Evolutionary conservation across 2,329 filamentous ascomycete species (phyloP), one percentile per base, ranked within the genome.

Genomic region (Beauveria scarabaeidicola): DNA sequence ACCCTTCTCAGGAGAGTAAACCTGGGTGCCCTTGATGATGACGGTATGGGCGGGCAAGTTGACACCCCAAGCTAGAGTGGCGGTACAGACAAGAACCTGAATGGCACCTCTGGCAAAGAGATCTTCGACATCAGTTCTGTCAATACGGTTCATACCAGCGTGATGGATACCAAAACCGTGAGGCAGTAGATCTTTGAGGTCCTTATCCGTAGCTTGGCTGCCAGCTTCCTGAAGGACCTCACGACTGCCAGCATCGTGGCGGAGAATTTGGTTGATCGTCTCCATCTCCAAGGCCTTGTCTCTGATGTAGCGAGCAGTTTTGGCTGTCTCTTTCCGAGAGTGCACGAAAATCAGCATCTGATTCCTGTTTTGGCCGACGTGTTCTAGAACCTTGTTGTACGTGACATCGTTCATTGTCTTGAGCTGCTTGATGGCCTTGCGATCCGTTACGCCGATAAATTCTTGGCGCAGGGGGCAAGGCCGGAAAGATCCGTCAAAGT

Each of bases 371-470:
- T 88, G 87, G 7, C 94, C 94, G 32, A 97, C 93, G 70, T 97
- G 93, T 73, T 99, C 94, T 58, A 99, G 83, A 29, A 97, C 92
- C 74, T 99, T 99, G 64, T 87, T 95, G 73, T 99, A 99, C 61
- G 91, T 97, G 58, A 99, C 92, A 67, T 99, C 94, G 69, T 99
- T 99, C 94, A 99, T 99, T 1, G 90, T 95, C 80, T 97, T 97
- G 58, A 99, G 79, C 73, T 99, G 94, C 75, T 97, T 99, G 76
- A 99, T 99, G 6, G 94, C 90, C 73, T 97, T 97, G 77, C 94
- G 95, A 66, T 99, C 94, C 0, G 93, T 97, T 47, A 99, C 89
- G 57, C 94, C 94, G 65, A 99, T 90, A 69, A 97, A 99, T 72
- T 99, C 95, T 71, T 99, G 94, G 67, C 90, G 91, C 66, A 99